Evolutionary conservation across 768 basidiomycete genomes (phyloP).

Genomic region (Mycena venus): DNA sequence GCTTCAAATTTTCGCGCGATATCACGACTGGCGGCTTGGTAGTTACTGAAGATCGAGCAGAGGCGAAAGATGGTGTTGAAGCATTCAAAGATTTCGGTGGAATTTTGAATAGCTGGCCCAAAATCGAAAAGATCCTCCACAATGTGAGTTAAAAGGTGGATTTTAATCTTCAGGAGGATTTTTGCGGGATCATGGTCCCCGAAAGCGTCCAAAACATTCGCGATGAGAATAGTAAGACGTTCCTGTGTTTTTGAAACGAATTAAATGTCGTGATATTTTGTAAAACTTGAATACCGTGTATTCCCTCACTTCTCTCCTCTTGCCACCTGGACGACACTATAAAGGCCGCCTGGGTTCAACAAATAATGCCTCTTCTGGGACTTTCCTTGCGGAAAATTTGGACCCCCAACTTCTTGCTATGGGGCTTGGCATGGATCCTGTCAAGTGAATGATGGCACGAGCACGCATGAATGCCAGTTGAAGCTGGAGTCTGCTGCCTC

Average conservation of each 20-base stretch:
- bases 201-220: slow-evolving; percentile 54
- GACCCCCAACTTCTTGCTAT: too few species aligned
- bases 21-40: slow-evolving; percentile 57
- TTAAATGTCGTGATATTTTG: too few species aligned
- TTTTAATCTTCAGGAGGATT: slow-evolving; percentile 51
- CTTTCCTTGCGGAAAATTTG: too few species aligned
- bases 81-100: slow-evolving; percentile 53
- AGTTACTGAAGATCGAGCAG: slow-evolving; percentile 57
- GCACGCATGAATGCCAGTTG: too few species aligned
- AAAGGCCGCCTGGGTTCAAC: too few species aligned
- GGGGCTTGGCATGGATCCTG: too few species aligned
- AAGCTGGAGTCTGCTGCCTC: too few species aligned
- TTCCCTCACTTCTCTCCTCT: too few species aligned
- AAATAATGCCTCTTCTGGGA: too few species aligned
- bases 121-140: slow-evolving; percentile 49
- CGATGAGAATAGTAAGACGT: slow-evolving; percentile 44
- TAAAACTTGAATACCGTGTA: not conserved
- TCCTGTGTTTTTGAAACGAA: slow-evolving; percentile 31
- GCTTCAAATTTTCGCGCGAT: slow-evolving; percentile 49
- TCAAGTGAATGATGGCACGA: too few species aligned
- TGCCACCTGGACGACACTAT: too few species aligned
- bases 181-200: slow-evolving; percentile 51
- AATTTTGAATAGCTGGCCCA: slow-evolving; percentile 48
- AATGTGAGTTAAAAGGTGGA: slow-evolving; percentile 50
- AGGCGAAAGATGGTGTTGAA: slow-evolving; percentile 58